phyloP scores from a whole-genome alignment of 306 rosid genomes.

The Vigna trinervia region DNA sequence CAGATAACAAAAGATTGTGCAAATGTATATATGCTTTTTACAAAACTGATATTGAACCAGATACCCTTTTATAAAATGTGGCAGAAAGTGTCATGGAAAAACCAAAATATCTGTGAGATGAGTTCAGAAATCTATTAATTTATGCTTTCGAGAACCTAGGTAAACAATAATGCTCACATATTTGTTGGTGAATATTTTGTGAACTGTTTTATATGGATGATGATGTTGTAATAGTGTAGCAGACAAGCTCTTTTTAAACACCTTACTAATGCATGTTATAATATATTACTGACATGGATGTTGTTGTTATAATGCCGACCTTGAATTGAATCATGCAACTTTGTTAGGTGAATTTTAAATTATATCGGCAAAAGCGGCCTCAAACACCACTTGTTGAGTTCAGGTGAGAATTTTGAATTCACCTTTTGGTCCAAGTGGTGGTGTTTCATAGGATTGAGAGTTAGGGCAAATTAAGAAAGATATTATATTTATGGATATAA shows the following conservation, averaged over 20 bases:
- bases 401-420: conserved; percentile 23
- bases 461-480: background rate
- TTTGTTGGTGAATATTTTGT: conserved; percentile 47
- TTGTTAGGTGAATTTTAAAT: conserved; percentile 24
- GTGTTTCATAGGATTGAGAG: background rate
- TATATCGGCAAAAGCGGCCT: conserved; percentile 18
- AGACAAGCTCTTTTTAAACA: conserved; percentile 35
- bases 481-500: background rate
- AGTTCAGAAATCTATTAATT: conserved; percentile 35
- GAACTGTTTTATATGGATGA: conserved; percentile 29
- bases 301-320: conserved; percentile 40
- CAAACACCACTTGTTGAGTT: conserved; percentile 25
- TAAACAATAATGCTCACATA: conserved; percentile 36
- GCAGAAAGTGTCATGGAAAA: conserved; percentile 47
- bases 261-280: conserved; percentile 1
- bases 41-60: conserved; percentile 47
- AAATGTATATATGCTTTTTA: conserved; percentile 42
- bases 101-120: conserved; percentile 31
- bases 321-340: conserved; percentile 39
- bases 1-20: conserved; percentile 63
- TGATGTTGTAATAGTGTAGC: conserved; percentile 5
- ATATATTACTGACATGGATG: conserved; percentile 15
- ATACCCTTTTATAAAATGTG: conserved; percentile 51
- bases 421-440: conserved; percentile 12
- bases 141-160: conserved; percentile 36